Evolutionary conservation across 768 basidiomycete genomes (phyloP).

Genomic region (Russula earlei): DNA sequence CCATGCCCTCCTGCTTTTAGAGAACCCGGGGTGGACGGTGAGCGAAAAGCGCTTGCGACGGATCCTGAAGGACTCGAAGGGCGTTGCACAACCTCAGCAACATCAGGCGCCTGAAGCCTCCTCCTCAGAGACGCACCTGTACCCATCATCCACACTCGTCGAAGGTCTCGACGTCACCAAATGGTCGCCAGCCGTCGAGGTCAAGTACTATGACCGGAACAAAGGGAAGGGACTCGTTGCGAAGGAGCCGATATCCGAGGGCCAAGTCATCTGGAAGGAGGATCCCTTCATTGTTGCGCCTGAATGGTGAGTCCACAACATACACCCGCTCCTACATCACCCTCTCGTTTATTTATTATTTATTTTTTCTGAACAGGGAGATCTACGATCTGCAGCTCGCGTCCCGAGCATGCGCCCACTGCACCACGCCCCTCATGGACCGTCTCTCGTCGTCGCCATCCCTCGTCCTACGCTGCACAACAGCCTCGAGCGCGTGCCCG

Average conservation of each 20-base stretch:
- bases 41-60: constrained; percentile 79
- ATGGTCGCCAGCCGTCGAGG: constrained; percentile 57
- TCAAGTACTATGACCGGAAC: constrained; percentile 53
- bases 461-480: constrained; percentile 12
- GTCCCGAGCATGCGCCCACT: constrained; percentile 59
- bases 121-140: constrained; percentile 21
- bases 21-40: constrained; percentile 62
- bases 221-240: constrained; percentile 85
- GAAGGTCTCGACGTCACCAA: constrained; percentile 49
- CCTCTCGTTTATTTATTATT: constrained; percentile 1
- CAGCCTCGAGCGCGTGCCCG: constrained; percentile 32
- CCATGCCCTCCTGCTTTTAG: constrained; percentile 48
- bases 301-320: constrained; percentile 47
- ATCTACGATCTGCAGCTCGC: constrained; percentile 57
- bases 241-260: constrained; percentile 51
- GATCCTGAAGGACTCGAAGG: constrained; percentile 54
- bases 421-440: constrained; percentile 52
- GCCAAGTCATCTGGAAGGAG: constrained; percentile 77
- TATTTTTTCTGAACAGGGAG: constrained; percentile 40
- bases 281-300: constrained; percentile 72
- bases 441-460: constrained; percentile 31
- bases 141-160: constrained; percentile 58
- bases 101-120: not conserved
- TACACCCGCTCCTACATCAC: not conserved
- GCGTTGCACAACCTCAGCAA: constrained; percentile 30